Evolutionary conservation across 768 basidiomycete species (phyloP).

Genomic region (Phanerochaete sordida): DNA sequence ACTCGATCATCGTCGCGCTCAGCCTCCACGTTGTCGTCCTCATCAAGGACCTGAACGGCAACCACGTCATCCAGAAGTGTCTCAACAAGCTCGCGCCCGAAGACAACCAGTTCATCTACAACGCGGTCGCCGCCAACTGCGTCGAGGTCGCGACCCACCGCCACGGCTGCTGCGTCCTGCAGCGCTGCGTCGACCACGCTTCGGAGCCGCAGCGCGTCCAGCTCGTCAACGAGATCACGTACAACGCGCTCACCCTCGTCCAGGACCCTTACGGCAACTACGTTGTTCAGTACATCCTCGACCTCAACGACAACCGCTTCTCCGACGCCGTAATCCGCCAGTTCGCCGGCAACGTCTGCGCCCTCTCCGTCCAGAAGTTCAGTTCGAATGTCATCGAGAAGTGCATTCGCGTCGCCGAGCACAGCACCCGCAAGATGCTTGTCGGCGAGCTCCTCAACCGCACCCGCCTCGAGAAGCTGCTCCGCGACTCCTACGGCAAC

Average conservation of each 20-base stretch:
- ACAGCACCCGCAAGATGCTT: conserved; percentile 87
- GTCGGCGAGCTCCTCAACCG: conserved; percentile 96
- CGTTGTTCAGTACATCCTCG: conserved; percentile 97
- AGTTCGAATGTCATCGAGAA: conserved; percentile 99
- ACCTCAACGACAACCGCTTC: conserved; percentile 97
- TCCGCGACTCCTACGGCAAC: conserved; percentile 95
- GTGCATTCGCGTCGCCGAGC: conserved; percentile 93
- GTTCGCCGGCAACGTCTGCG: conserved; percentile 96
- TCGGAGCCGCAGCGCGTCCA: conserved; percentile 94
- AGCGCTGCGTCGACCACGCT: conserved; percentile 97
- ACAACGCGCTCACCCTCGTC: conserved; percentile 94
- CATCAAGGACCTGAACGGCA: conserved; percentile 98
- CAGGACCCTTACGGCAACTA: conserved; percentile 97
- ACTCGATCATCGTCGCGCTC: conserved; percentile 93
- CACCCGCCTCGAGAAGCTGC: conserved; percentile 88
- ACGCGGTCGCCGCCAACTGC: conserved; percentile 97
- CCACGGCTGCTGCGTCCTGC: conserved; percentile 97
- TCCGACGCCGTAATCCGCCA: conserved; percentile 97
- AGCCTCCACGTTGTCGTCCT: conserved; percentile 97
- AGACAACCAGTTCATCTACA: conserved; percentile 99
- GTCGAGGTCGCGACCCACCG: conserved; percentile 98
- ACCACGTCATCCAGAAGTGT: conserved; percentile 99
- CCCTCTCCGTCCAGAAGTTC: conserved; percentile 97
- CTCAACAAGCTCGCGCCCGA: conserved; percentile 97
- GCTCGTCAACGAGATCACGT: conserved; percentile 98